A percentile compares a stretch with the other conserved stretches of the same genome.
Conservation (phyloP, 495 filamentous ascomycete species). For the Apodospora peruviana region DNA sequence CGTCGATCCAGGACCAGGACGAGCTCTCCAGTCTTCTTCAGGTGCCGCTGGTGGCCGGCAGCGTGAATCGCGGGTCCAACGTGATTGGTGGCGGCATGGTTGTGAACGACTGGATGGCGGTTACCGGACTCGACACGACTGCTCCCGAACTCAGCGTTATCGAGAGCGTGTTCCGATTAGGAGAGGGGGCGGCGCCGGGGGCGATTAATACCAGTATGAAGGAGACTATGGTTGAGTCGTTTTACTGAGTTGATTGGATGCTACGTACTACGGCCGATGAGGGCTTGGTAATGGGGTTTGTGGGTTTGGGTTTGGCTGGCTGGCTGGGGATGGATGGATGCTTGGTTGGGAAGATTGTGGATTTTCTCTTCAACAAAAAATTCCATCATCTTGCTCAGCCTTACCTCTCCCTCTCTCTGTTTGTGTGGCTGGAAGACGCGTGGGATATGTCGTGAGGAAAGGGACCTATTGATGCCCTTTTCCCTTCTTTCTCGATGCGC, state of each 20-base stretch:
- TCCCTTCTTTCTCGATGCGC: too few relatives aligned
- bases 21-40: slow-evolving; percentile 91
- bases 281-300: too few relatives aligned
- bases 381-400: too few relatives aligned
- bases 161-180: slow-evolving; percentile 89
- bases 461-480: too few relatives aligned
- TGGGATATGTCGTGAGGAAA: too few relatives aligned
- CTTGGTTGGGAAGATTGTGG: too few relatives aligned
- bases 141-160: slow-evolving; percentile 94
- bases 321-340: background rate
- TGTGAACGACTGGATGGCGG: slow-evolving; percentile 97
- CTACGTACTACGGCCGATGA: background rate
- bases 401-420: too few relatives aligned
- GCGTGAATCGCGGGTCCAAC: slow-evolving; percentile 82
- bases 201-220: slow-evolving; percentile 76
- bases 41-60: slow-evolving; percentile 90
- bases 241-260: slow-evolving; percentile 59
- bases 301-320: background rate
- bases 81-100: slow-evolving; percentile 99
- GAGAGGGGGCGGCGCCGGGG: slow-evolving; percentile 74
- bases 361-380: too few relatives aligned
- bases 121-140: slow-evolving; percentile 94
- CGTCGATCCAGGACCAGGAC: slow-evolving; percentile 92
- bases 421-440: too few relatives aligned
- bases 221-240: slow-evolving; percentile 97